These are phyloP conservation scores for Lasiodiplodia sp. DNA, from an alignment of 2,329 filamentous ascomycete species.

Conservation along the genomic window DNA sequence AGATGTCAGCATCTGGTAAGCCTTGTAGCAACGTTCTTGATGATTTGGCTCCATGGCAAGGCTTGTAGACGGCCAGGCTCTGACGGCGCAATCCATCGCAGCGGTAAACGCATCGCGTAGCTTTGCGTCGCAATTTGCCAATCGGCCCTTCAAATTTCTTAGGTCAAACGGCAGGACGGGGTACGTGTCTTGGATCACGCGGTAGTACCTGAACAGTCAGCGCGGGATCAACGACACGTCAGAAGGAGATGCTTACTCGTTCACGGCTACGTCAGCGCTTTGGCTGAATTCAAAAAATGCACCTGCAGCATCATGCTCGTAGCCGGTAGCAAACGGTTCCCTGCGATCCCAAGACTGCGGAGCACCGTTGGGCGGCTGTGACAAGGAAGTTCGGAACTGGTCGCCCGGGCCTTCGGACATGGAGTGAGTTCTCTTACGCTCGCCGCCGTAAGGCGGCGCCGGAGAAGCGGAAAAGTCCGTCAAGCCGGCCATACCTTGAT, in stretches of 20 bases:
- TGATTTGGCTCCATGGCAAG: constrained; percentile 23
- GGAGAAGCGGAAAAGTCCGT: constrained; percentile 38
- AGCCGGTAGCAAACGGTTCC: constrained; percentile 8
- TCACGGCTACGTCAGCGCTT: constrained; percentile 29
- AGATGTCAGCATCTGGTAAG: constrained; percentile 38
- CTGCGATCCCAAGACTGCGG: constrained; percentile 40
- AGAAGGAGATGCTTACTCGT: not conserved
- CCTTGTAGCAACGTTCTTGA: constrained; percentile 29
- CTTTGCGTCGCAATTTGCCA: constrained; percentile 44
- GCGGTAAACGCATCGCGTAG: constrained; percentile 47
- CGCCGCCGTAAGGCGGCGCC: constrained; percentile 40
- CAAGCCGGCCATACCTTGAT: constrained; percentile 38
- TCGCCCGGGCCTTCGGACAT: constrained; percentile 47
- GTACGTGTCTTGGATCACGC: constrained; percentile 44
- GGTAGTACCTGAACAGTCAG: constrained; percentile 41
- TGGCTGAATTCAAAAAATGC: constrained; percentile 41
- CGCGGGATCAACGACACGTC: not conserved
- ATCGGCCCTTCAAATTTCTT: constrained; percentile 40
- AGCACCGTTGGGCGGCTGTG: constrained; percentile 33
- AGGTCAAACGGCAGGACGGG: constrained; percentile 45
- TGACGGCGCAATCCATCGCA: constrained; percentile 43
- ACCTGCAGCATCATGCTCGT: constrained; percentile 34
- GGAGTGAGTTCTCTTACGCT: constrained; percentile 46
- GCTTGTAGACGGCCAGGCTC: constrained; percentile 40
- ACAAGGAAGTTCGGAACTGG: constrained; percentile 36